phyloP scores from a whole-genome alignment of 2,329 filamentous ascomycete genomes.

The Colletotrichum sp. region DNA sequence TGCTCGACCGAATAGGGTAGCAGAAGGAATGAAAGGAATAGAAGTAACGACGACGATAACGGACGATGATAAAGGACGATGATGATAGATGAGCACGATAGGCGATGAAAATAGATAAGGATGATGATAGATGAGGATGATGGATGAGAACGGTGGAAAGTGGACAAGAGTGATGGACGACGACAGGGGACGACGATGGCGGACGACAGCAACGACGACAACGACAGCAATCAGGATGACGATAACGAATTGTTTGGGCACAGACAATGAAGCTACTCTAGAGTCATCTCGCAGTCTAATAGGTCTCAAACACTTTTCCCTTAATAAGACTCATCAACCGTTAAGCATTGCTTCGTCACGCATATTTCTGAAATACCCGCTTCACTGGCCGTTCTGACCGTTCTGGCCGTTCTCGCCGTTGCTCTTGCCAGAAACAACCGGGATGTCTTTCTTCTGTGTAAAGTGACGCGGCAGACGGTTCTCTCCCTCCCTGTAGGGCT shows the following conservation, averaged over 20 bases:
- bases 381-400: background rate
- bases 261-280: background rate
- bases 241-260: background rate
- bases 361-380: background rate
- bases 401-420: background rate
- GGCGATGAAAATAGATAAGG: no score
- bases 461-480: slow-evolving; percentile 61
- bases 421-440: background rate
- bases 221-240: background rate
- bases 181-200: background rate
- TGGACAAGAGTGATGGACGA: no score
- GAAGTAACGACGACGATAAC: background rate
- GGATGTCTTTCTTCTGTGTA: slow-evolving; percentile 34
- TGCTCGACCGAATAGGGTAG: background rate
- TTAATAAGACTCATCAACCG: background rate
- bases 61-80: background rate
- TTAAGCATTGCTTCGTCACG: background rate
- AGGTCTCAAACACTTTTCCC: background rate
- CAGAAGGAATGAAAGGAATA: background rate
- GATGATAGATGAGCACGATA: no score
- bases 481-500: slow-evolving; percentile 64
- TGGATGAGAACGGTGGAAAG: no score
- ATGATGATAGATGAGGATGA: no score
- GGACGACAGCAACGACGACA: background rate
- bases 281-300: background rate